phyloP scores from a whole-genome alignment of 2,329 filamentous ascomycete genomes.

The Aspergillus novoparasiticus region DNA sequence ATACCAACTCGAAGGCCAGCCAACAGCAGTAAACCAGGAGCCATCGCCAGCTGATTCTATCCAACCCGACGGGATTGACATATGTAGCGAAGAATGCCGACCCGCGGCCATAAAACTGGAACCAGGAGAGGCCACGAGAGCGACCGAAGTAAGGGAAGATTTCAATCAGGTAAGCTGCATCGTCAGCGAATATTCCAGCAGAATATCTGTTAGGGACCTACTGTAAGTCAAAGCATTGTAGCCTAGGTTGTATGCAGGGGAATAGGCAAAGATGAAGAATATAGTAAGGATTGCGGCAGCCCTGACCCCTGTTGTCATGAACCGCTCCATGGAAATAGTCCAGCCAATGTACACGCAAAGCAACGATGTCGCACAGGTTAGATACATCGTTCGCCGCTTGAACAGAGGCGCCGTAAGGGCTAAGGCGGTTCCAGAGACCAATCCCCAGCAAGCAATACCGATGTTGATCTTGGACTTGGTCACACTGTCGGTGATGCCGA shows the following conservation, averaged over 20 bases:
- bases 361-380: conserved; percentile 54
- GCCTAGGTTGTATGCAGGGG: conserved; percentile 65
- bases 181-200: conserved; percentile 1
- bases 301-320: conserved; percentile 35
- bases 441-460: conserved; percentile 43
- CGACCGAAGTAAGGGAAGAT: conserved; percentile 61
- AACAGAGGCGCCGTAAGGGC: conserved; percentile 48
- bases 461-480: conserved; percentile 46
- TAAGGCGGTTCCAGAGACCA: conserved; percentile 41
- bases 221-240: conserved; percentile 63
- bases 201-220: conserved; percentile 3
- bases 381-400: conserved; percentile 48
- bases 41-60: conserved; percentile 49
- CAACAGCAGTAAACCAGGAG: conserved; percentile 48
- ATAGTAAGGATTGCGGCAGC: conserved; percentile 47
- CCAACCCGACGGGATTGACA: conserved; percentile 50
- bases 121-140: conserved; percentile 61
- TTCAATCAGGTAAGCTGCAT: conserved; percentile 55
- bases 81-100: conserved; percentile 55
- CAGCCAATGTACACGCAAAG: conserved; percentile 58
- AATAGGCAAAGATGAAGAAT: conserved; percentile 64
- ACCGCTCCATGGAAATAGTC: conserved; percentile 52
- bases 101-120: conserved; percentile 56
- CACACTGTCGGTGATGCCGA: conserved; percentile 40
- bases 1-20: conserved; percentile 45